Evolutionary conservation across 225 moss, liverwort and hornwort genomes (phyloP).

Genomic region (Marchantia paleacea): DNA sequence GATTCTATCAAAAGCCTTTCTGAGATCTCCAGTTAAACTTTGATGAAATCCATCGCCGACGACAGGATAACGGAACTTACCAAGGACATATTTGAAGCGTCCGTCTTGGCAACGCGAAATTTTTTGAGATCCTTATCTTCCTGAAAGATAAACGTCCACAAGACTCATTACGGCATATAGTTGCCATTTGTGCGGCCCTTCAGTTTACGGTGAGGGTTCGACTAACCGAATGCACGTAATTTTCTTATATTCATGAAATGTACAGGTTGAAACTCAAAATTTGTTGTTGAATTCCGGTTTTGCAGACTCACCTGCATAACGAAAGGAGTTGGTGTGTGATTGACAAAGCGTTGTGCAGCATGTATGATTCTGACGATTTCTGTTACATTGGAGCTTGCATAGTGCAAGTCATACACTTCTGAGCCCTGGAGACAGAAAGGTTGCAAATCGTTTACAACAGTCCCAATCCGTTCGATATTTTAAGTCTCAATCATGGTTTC

Average conservation of each 20-base stretch:
- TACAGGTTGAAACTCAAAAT: neutral
- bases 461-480: too few species aligned
- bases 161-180: neutral
- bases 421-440: neutral
- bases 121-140: conserved; percentile 14
- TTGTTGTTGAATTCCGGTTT: neutral
- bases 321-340: conserved; percentile 12
- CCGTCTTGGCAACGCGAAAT: conserved; percentile 15
- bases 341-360: neutral
- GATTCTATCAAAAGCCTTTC: too few species aligned
- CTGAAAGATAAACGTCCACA: conserved; percentile 7
- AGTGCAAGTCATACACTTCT: conserved; percentile 5
- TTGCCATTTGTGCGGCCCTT: too few species aligned
- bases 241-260: too few species aligned
- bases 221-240: too few species aligned
- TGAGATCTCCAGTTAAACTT: too few species aligned
- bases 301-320: conserved; percentile 1
- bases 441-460: neutral
- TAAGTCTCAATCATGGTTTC: too few species aligned
- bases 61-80: neutral
- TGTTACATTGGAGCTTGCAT: conserved; percentile 11
- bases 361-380: conserved; percentile 15
- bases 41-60: too few species aligned
- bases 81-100: neutral
- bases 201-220: too few species aligned